Percentiles rank a stretch among this genome's conserved stretches.
These are phyloP conservation scores for Zymoseptoria brevis DNA, from an alignment of 2,329 filamentous ascomycete species.

Conservation along the genomic window DNA sequence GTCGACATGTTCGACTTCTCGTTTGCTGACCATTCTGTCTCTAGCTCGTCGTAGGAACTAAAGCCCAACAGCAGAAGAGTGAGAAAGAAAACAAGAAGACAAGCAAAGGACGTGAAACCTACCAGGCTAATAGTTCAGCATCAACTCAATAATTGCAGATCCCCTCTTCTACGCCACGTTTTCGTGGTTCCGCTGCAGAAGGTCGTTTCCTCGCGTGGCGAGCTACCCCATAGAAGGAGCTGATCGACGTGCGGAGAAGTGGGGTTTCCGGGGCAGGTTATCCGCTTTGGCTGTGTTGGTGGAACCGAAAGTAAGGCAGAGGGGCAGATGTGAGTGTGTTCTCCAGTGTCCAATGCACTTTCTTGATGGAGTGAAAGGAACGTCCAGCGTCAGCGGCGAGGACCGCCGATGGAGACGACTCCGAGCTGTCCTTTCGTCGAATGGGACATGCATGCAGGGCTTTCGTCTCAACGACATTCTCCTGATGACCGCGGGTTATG, in stretches of 20 bases:
- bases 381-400: neutral
- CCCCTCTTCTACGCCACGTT: neutral
- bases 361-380: no score
- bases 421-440: neutral
- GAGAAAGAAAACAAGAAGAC: neutral
- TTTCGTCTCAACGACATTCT: neutral
- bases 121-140: neutral
- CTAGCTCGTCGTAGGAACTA: neutral
- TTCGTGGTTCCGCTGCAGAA: neutral
- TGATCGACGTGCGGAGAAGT: neutral
- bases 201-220: neutral
- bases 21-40: constrained; percentile 1
- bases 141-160: neutral
- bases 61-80: neutral
- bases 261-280: neutral
- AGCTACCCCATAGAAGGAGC: neutral
- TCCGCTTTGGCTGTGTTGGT: neutral
- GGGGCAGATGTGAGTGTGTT: neutral
- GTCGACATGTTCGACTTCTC: constrained; percentile 2
- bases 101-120: neutral
- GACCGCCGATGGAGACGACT: neutral
- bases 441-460: neutral
- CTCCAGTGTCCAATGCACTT: no score
- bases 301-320: neutral
- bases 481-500: neutral